These are phyloP conservation scores for Lactarius evosmus DNA, from an alignment of 768 basidiomycete species.

Conservation along the genomic window DNA sequence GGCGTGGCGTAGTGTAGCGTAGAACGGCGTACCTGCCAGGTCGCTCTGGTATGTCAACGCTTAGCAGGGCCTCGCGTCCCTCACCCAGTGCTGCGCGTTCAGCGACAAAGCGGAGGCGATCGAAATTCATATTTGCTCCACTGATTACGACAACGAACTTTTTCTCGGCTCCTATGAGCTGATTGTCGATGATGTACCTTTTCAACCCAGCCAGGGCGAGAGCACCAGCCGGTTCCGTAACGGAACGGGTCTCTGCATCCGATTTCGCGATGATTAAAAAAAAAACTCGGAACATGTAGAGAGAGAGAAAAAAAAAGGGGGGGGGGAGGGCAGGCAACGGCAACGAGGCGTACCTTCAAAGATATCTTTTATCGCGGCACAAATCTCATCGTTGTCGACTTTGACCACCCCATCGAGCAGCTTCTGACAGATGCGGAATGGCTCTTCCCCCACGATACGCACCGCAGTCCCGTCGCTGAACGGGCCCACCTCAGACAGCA, in stretches of 20 bases:
- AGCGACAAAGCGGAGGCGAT: constrained; percentile 93
- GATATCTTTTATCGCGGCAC: constrained; percentile 97
- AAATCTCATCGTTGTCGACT: constrained; percentile 93
- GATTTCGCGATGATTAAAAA: constrained; percentile 7
- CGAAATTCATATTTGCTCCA: constrained; percentile 99
- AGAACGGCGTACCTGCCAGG: constrained; percentile 91
- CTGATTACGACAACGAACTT: constrained; percentile 90
- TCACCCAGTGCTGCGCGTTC: constrained; percentile 98
- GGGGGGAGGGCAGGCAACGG: too few species aligned
- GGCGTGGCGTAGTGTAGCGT: too few species aligned
- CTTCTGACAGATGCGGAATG: constrained; percentile 87
- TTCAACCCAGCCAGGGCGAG: constrained; percentile 91
- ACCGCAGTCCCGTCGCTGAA: constrained; percentile 99
- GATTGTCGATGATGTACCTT: constrained; percentile 75
- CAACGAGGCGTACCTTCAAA: constrained; percentile 72
- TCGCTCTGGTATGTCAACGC: constrained; percentile 90
- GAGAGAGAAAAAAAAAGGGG: constrained; percentile 5
- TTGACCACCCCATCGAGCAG: constrained; percentile 79
- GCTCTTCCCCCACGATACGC: constrained; percentile 90
- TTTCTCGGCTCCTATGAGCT: constrained; percentile 78
- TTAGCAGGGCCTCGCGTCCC: constrained; percentile 87
- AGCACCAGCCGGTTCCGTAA: constrained; percentile 96
- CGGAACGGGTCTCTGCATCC: constrained; percentile 80
- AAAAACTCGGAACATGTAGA: not conserved
- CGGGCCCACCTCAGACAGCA: constrained; percentile 85